Evolutionary conservation across 495 filamentous ascomycete species (phyloP), one percentile per base, ranked within the genome.

Genomic region (Aspergillus steynii): DNA sequence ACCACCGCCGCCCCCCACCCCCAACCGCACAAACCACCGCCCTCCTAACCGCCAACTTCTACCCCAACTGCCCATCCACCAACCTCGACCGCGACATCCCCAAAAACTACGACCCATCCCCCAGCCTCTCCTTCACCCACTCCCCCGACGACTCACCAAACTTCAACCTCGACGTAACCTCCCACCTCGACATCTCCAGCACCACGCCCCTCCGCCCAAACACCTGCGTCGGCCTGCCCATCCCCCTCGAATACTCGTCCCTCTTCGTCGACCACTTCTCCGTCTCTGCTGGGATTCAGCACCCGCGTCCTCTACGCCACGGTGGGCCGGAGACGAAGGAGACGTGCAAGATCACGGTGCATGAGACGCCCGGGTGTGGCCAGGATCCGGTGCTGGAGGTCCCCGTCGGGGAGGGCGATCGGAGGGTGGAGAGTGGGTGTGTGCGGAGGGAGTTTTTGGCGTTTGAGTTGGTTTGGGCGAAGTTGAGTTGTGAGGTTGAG

Each of bases 1-100:
- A 54, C 59, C 25, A 52, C 72, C 45, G 64, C 73, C 53, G 29
- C 51, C 28, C 49, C 58, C 31, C 31, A 47, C 20, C 37, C 14
- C 37, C 37, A 25, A 54, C 59, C 20, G 71, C 75, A 46, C 47
- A 62, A 15, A 70, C 56, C 29, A 65, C 65, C 12, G 73, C 70
- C 20, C 66, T 71, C 25, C 60, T 77, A 42, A 72, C 68, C 68
- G 70, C 75, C 63, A 71, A 70, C 55, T 79, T 77, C 73, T 74
- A 73, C 56, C 69, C 74, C 7, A 62, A 45, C 54, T 79, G 77
- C 34, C 75, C 74, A 2, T 61, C 60, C 49, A 68, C 73, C 1
- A 34, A 64, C 29, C 2, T 5, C 26, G 10, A 45, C 53, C 14
- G n/a, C 2, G 4, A 32, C 53, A 26, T 59, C 61, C 59, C 64